phyloP scores from a whole-genome alignment of 495 filamentous ascomycete species.

The Penicillium roqueforti region DNA sequence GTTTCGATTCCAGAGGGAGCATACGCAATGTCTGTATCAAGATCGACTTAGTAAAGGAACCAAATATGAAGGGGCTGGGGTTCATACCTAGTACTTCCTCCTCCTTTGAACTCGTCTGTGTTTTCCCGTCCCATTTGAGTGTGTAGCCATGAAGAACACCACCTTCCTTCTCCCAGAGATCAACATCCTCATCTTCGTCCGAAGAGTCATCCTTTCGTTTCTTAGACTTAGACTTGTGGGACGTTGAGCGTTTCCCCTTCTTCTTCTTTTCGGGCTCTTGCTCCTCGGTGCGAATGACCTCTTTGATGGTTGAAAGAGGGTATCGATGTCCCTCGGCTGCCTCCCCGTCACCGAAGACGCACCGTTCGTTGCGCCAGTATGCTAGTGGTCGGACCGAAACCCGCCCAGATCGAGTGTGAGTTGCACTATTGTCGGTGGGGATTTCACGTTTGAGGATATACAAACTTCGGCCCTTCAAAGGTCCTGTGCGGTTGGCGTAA shows the following conservation, averaged over 20 bases:
- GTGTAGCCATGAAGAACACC: conserved; percentile 57
- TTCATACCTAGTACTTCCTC: conserved; percentile 53
- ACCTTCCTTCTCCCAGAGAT: conserved; percentile 57
- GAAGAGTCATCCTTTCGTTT: conserved; percentile 35
- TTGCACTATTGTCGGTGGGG: conserved; percentile 46
- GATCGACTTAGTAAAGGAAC: conserved; percentile 12
- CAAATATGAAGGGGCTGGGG: not conserved
- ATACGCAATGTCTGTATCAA: conserved; percentile 61
- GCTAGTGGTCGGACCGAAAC: conserved; percentile 69
- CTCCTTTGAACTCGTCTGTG: conserved; percentile 51
- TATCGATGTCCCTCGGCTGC: conserved; percentile 49
- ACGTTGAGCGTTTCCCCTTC: conserved; percentile 23
- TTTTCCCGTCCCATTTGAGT: conserved; percentile 51
- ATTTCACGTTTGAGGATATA: conserved; percentile 68
- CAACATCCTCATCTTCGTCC: conserved; percentile 48
- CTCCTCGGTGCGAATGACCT: conserved; percentile 69
- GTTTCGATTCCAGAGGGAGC: conserved; percentile 71
- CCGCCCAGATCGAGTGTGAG: conserved; percentile 53
- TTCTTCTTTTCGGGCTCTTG: conserved; percentile 41
- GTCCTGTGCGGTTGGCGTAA: conserved; percentile 42
- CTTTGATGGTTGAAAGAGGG: conserved; percentile 63
- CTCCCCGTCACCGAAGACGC: conserved; percentile 61
- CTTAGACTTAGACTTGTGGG: conserved; percentile 36
- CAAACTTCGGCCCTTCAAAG: conserved; percentile 55
- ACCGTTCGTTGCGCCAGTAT: conserved; percentile 80